Evolutionary conservation across 306 rosid genomes (phyloP).

Genomic region (Prunus campanulata): DNA sequence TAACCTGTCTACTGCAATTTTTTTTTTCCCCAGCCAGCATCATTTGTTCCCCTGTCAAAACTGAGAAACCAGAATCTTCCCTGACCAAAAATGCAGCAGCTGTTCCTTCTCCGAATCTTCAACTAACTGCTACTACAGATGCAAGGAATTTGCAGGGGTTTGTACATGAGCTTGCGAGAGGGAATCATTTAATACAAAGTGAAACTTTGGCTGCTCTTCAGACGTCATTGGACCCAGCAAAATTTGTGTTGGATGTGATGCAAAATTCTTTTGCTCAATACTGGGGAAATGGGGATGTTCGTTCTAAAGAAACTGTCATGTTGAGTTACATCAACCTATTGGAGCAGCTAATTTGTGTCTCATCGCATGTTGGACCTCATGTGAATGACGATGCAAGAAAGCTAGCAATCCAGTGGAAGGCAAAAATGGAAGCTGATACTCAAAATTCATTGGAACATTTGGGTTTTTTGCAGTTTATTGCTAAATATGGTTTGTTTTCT

Average conservation of each 20-base stretch:
- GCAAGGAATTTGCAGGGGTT: constrained; percentile 22
- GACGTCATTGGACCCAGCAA: constrained; percentile 43
- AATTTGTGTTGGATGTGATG: constrained; percentile 45
- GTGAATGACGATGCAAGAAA: constrained; percentile 45
- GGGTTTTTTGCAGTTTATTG: constrained; percentile 47
- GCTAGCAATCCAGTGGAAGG: constrained; percentile 47
- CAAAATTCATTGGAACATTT: constrained; percentile 41
- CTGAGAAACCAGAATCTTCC: constrained; percentile 18
- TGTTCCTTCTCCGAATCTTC: constrained; percentile 19
- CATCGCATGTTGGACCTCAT: constrained; percentile 37
- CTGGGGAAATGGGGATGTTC: constrained; percentile 18
- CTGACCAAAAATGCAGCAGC: not conserved
- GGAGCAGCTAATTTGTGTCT: constrained; percentile 35
- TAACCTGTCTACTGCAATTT: not conserved
- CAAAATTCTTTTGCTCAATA: constrained; percentile 23
- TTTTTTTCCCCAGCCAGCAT: not conserved
- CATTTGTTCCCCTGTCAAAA: not conserved
- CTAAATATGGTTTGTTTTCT: constrained; percentile 40
- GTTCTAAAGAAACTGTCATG: constrained; percentile 19
- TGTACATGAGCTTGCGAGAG: constrained; percentile 22
- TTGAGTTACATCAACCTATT: constrained; percentile 24
- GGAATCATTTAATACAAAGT: constrained; percentile 6
- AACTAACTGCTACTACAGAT: constrained; percentile 8
- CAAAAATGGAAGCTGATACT: constrained; percentile 14
- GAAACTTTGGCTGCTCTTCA: constrained; percentile 33